phyloP scores from a whole-genome alignment of 176 grass and related monocot species.

The Secale cereale region DNA sequence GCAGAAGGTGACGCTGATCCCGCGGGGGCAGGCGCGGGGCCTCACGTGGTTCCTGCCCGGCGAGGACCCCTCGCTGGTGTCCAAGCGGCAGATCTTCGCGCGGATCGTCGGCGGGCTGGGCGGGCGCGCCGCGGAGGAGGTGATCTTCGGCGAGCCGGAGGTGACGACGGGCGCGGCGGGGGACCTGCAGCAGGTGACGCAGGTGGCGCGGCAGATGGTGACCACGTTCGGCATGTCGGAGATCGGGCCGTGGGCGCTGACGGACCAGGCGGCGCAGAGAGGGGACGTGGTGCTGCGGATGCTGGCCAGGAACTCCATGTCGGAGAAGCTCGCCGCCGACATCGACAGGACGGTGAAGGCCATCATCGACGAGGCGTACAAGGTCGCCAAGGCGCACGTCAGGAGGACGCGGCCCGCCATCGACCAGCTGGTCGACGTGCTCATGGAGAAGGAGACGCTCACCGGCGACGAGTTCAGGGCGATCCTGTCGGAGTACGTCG shows the following conservation, averaged over 20 bases:
- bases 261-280: slow-evolving; percentile 48
- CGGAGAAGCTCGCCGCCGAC: slow-evolving; percentile 73
- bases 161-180: slow-evolving; percentile 81
- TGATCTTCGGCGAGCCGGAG: slow-evolving; percentile 76
- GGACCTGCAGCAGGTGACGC: slow-evolving; percentile 83
- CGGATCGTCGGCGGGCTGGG: slow-evolving; percentile 75
- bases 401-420: slow-evolving; percentile 60
- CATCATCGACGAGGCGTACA: slow-evolving; percentile 55
- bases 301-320: slow-evolving; percentile 66
- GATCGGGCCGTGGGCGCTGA: slow-evolving; percentile 65
- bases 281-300: slow-evolving; percentile 77
- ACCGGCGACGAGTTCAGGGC: slow-evolving; percentile 74
- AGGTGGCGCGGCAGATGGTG: slow-evolving; percentile 78
- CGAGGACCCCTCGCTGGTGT: slow-evolving; percentile 57
- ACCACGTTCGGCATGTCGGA: slow-evolving; percentile 83
- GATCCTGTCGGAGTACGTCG: slow-evolving; percentile 57
- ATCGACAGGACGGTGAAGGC: slow-evolving; percentile 58
- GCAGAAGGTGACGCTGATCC: slow-evolving; percentile 86
- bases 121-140: slow-evolving; percentile 75
- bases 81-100: slow-evolving; percentile 76
- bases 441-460: slow-evolving; percentile 80
- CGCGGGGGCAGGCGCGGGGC: slow-evolving; percentile 56
- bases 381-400: slow-evolving; percentile 64
- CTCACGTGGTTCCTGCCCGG: slow-evolving; percentile 78
- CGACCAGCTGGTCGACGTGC: slow-evolving; percentile 71